Conservation (phyloP, 371 early-diverging fungal species). For the Blakeslea trispora region DNA sequence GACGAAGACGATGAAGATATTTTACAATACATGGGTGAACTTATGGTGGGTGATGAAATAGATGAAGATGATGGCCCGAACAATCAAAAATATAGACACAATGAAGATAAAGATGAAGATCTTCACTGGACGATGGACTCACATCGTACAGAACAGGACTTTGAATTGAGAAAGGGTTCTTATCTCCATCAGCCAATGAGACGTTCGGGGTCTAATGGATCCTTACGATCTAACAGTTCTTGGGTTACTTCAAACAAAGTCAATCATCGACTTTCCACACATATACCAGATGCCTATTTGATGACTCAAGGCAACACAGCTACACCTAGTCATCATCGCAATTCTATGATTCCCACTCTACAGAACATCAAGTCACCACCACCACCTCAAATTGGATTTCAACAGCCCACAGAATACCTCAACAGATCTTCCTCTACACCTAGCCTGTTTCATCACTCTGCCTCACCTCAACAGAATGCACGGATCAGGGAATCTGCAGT, state of each 20-base stretch:
- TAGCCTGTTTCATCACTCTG: conserved; percentile 14
- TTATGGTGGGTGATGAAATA: conserved; percentile 24
- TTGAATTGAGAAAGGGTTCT: no score
- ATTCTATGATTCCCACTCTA: conserved; percentile 9
- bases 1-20: conserved; percentile 44
- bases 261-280: not conserved
- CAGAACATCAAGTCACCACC: conserved; percentile 11
- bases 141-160: no score
- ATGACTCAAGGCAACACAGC: not conserved
- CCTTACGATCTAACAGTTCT: conserved; percentile 7
- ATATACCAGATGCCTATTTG: not conserved
- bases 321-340: not conserved
- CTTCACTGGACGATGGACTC: not conserved
- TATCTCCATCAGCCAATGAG: not conserved
- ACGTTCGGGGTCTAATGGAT: conserved; percentile 14
- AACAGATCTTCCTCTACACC: conserved; percentile 32
- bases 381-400: conserved; percentile 1
- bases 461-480: conserved; percentile 4
- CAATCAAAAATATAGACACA: no score
- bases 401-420: conserved; percentile 14
- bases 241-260: conserved; percentile 12
- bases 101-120: conserved; percentile 6
- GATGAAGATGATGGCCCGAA: conserved; percentile 11
- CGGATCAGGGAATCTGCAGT: no score
- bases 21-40: conserved; percentile 25